These are phyloP conservation scores for Penicillium atrosanguineum DNA, from an alignment of 495 filamentous ascomycete genomes.

Conservation along the genomic window DNA sequence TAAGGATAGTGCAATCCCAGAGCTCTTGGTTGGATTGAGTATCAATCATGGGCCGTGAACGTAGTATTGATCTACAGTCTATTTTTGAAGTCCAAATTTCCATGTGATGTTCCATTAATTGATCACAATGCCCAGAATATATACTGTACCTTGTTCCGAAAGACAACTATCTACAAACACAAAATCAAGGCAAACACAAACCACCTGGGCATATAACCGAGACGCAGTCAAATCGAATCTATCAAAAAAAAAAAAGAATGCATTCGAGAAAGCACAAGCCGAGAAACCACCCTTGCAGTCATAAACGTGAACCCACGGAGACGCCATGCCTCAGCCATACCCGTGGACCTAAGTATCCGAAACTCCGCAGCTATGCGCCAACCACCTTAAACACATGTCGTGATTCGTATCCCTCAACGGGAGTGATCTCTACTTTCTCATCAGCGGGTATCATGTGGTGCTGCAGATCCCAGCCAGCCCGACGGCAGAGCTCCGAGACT, in stretches of 20 bases:
- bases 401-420: constrained; percentile 63
- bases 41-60: too few species aligned
- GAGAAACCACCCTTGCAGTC: constrained; percentile 4
- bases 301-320: constrained; percentile 13
- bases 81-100: too few species aligned
- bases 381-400: constrained; percentile 60
- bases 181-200: not conserved
- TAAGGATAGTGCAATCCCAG: not conserved
- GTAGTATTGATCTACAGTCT: too few species aligned
- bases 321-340: constrained; percentile 29
- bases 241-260: not conserved
- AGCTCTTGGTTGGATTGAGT: too few species aligned
- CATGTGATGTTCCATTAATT: too few species aligned
- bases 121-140: too few species aligned
- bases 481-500: constrained; percentile 81
- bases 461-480: constrained; percentile 82
- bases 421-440: constrained; percentile 55
- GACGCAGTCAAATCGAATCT: not conserved
- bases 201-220: not conserved
- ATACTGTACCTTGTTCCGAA: too few species aligned
- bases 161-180: not conserved
- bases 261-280: constrained; percentile 12
- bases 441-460: constrained; percentile 80
- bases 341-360: constrained; percentile 10
- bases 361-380: constrained; percentile 48